Evolutionary conservation across 2,329 filamentous ascomycete genomes (phyloP).

Genomic region (Penicillium sp.): DNA sequence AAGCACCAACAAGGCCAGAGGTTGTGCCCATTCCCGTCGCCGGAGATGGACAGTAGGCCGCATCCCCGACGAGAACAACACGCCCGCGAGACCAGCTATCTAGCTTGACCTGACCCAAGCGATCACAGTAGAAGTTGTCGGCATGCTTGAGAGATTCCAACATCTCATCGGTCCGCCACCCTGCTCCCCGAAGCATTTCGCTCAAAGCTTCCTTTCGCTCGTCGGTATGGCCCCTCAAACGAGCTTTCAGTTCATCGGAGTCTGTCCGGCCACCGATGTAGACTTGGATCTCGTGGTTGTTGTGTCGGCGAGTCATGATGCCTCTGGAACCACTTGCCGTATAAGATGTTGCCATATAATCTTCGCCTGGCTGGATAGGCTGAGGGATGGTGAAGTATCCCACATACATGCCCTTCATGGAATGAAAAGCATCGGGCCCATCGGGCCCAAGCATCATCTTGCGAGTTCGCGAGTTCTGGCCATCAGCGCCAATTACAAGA

Average conservation of each 20-base stretch:
- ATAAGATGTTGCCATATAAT: constrained; percentile 41
- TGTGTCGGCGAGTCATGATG: constrained; percentile 47
- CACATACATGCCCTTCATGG: constrained; percentile 27
- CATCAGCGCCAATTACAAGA: constrained; percentile 34
- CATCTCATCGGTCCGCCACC: constrained; percentile 50
- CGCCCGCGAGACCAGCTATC: constrained; percentile 49
- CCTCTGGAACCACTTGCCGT: constrained; percentile 37
- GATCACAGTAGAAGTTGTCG: constrained; percentile 51
- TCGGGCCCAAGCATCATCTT: constrained; percentile 20
- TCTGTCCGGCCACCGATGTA: constrained; percentile 37
- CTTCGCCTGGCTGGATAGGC: constrained; percentile 29
- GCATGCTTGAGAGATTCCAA: constrained; percentile 43
- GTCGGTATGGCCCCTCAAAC: constrained; percentile 32
- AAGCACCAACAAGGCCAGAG: constrained; percentile 44
- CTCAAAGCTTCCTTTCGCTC: constrained; percentile 44
- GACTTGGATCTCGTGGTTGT: constrained; percentile 39
- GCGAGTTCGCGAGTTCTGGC: constrained; percentile 25
- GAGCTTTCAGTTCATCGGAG: constrained; percentile 28
- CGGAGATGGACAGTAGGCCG: constrained; percentile 35
- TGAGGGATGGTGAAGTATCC: constrained; percentile 42
- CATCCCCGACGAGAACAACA: constrained; percentile 44
- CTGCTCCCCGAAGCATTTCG: constrained; percentile 44
- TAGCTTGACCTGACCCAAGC: constrained; percentile 49
- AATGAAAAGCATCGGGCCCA: constrained; percentile 19
- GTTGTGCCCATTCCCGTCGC: constrained; percentile 40